Base-by-base conservation (phyloP, 257 asterid species). In the Perilla frutescens region DNA sequence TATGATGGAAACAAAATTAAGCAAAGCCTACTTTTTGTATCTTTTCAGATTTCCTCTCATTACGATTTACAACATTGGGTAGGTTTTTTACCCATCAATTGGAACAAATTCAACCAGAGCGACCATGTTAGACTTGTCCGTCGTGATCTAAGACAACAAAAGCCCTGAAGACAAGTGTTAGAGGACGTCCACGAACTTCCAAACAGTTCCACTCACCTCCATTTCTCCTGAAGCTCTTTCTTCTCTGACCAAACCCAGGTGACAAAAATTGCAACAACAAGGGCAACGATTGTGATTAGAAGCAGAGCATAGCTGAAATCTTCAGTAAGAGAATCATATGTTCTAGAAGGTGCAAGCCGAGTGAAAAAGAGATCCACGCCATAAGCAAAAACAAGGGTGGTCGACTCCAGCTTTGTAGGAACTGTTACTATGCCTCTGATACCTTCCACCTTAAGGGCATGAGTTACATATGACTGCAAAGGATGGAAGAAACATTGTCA, bases 161-260 rank as follows among this genome's bases (percentile, higher is more conserved):
- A 4, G 61, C 78, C 79, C 64, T 34, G 68, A 15, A 4, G 54
- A 41, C 60, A 31, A 63, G 63, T 39, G 40, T 70, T 64, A 65
- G 26, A 49, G 73, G 68, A 43, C 31, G 2, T 61, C 14, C 60
- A 70, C 56, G 69, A 75, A 50, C 36, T n/a, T 32, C 40, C 55
- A 7, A 54, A 36, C 61, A 36, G 73, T 61, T 70, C 68, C n/a
- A 48, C 29, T 95, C 87, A 92, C 81, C 91, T 95, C 99, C 99
- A 95, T 83, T 92, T 95, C 62, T 92, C 99, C 88, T 95, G 98
- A 75, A 95, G 86, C 57, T 92, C 99, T 80, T 92, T 95, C 85
- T 79, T 90, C 86, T 95, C 97, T 0, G 99, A 95, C 96, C 88
- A 88, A 60, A 92, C 83, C 98, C 98, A 95, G 2, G 97, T 90